Conservation (phyloP, 768 basidiomycete species). For the Mrakia gelida region DNA sequence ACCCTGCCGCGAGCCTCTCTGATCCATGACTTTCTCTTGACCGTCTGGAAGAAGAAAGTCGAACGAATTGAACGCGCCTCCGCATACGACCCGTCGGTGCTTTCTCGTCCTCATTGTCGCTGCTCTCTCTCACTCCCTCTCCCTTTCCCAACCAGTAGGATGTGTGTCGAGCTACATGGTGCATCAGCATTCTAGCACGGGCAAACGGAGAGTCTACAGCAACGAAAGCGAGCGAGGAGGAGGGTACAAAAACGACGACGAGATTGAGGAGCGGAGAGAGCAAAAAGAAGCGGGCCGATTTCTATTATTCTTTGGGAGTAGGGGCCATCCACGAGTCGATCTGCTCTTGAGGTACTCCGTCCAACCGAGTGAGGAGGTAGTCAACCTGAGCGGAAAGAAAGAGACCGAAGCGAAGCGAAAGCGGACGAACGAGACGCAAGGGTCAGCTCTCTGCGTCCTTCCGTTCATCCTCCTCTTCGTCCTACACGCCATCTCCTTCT, state of each 20-base stretch:
- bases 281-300: not conserved
- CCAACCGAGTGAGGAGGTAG: conserved; percentile 84
- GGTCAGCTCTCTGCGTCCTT: too few relatives aligned
- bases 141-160: too few relatives aligned
- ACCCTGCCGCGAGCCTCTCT: too few relatives aligned
- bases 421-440: not conserved
- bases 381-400: conserved; percentile 61
- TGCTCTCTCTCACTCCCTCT: too few relatives aligned
- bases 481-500: not conserved
- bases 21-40: too few relatives aligned
- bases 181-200: too few relatives aligned
- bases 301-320: not conserved
- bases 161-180: too few relatives aligned
- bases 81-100: too few relatives aligned
- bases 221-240: not conserved
- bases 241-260: not conserved
- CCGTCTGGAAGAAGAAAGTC: too few relatives aligned
- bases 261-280: not conserved
- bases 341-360: conserved; percentile 75
- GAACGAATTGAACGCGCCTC: too few relatives aligned
- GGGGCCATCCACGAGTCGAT: conserved; percentile 57
- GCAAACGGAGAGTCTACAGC: too few relatives aligned
- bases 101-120: too few relatives aligned
- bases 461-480: not conserved
- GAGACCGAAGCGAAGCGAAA: conserved; percentile 11